Percentiles rank a stretch among this genome's conserved stretches.
Conservation (phyloP, 805 yeast species). For the Starmerella powellii region DNA sequence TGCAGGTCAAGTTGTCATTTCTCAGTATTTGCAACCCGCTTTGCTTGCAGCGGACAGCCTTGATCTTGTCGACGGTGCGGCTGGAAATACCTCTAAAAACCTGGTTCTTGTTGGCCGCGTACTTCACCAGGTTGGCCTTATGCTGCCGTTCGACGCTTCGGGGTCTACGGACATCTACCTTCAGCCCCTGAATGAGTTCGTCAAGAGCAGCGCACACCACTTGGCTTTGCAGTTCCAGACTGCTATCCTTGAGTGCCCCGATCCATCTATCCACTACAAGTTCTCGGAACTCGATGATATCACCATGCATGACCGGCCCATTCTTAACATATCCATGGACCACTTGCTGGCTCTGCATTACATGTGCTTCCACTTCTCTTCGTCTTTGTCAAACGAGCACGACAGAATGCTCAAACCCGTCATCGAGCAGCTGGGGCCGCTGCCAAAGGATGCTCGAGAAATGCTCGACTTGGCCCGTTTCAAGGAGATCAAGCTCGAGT, state of each 20-base stretch:
- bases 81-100: conserved; percentile 38
- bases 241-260: conserved; percentile 40
- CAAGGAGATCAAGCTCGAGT: conserved; percentile 42
- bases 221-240: conserved; percentile 37
- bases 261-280: conserved; percentile 47
- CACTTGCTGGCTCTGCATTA: conserved; percentile 33
- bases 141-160: conserved; percentile 43
- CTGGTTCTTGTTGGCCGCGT: conserved; percentile 46
- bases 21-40: conserved; percentile 30
- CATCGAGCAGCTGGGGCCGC: conserved; percentile 34
- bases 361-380: conserved; percentile 26
- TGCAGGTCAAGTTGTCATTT: conserved; percentile 44
- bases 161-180: conserved; percentile 48
- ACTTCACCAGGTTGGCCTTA: conserved; percentile 50
- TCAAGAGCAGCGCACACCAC: conserved; percentile 39
- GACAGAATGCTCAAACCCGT: conserved; percentile 46
- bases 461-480: conserved; percentile 41
- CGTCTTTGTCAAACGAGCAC: conserved; percentile 19
- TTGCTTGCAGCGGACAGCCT: conserved; percentile 34
- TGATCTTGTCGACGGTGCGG: conserved; percentile 36
- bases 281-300: conserved; percentile 57
- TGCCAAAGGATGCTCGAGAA: conserved; percentile 36
- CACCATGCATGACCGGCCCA: conserved; percentile 37
- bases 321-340: conserved; percentile 29
- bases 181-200: conserved; percentile 69